phyloP scores from a whole-genome alignment of 257 asterid species.

The Solanum dulcamara region DNA sequence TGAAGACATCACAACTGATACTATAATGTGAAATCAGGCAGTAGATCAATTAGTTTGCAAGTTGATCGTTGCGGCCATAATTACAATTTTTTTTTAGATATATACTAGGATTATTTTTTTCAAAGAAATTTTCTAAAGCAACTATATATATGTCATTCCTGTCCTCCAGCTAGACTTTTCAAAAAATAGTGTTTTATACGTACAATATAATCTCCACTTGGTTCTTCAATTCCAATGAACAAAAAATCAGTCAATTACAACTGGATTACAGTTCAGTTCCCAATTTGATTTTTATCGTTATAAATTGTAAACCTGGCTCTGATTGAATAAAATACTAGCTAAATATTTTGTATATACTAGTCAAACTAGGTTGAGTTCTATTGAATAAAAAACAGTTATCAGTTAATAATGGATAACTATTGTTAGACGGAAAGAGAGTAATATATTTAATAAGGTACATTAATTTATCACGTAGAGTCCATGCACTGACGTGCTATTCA shows the following conservation, averaged over 20 bases:
- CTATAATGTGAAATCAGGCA: background rate
- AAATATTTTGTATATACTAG: background rate
- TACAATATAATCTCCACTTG: background rate
- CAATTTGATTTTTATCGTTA: background rate
- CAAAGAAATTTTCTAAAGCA: background rate
- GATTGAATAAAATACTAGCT: background rate
- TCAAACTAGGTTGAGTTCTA: background rate
- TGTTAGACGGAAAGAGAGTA: too few species aligned
- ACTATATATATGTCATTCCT: background rate
- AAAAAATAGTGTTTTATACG: background rate
- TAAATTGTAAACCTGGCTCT: background rate
- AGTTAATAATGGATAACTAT: too few species aligned
- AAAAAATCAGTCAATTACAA: background rate
- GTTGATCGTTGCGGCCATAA: background rate
- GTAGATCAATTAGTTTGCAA: background rate
- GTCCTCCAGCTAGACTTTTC: background rate
- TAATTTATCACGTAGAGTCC: background rate
- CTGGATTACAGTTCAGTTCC: background rate
- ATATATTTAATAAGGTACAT: too few species aligned
- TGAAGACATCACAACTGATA: background rate
- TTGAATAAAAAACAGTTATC: too few species aligned
- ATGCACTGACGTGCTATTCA: background rate
- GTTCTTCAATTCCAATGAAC: background rate
- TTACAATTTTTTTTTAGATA: background rate
- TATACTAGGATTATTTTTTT: background rate